Percentiles rank a stretch among this genome's conserved stretches.
Evolutionary conservation across 768 basidiomycete species (phyloP).

Genomic region (Xerocomellus chrysenteron): DNA sequence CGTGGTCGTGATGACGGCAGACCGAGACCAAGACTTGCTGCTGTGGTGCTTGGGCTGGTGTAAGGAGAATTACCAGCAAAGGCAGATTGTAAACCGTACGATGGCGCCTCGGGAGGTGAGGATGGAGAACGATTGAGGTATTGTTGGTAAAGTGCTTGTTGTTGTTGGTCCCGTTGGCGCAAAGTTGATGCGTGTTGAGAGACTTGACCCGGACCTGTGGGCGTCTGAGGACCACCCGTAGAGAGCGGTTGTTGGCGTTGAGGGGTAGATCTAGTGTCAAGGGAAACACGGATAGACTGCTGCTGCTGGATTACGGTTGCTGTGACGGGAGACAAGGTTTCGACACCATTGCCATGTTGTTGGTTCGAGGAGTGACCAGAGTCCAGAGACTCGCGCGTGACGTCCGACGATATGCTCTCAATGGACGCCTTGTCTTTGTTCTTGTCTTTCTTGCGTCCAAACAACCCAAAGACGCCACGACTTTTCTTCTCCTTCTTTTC

Average conservation of each 20-base stretch:
- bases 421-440: conserved; percentile 59
- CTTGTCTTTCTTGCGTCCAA: conserved; percentile 75
- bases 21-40: conserved; percentile 46
- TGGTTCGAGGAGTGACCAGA: conserved; percentile 54
- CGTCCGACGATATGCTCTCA: conserved; percentile 50
- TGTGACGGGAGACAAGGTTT: conserved; percentile 52
- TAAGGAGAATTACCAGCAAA: conserved; percentile 50
- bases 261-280: conserved; percentile 21
- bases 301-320: conserved; percentile 57
- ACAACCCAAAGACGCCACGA: conserved; percentile 77
- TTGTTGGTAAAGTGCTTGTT: conserved; percentile 83
- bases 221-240: conserved; percentile 28
- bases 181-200: conserved; percentile 65
- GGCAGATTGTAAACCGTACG: conserved; percentile 74
- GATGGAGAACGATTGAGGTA: conserved; percentile 87
- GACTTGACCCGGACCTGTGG: conserved; percentile 39
- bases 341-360: conserved; percentile 28
- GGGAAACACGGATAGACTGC: conserved; percentile 26
- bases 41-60: conserved; percentile 37
- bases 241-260: conserved; percentile 25
- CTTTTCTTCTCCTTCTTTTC: conserved; percentile 64
- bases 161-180: conserved; percentile 85
- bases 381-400: conserved; percentile 58
- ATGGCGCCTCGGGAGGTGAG: conserved; percentile 70
- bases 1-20: conserved; percentile 58